Evolutionary conservation across 768 basidiomycete species (phyloP).

Genomic region (Russula virescens): DNA sequence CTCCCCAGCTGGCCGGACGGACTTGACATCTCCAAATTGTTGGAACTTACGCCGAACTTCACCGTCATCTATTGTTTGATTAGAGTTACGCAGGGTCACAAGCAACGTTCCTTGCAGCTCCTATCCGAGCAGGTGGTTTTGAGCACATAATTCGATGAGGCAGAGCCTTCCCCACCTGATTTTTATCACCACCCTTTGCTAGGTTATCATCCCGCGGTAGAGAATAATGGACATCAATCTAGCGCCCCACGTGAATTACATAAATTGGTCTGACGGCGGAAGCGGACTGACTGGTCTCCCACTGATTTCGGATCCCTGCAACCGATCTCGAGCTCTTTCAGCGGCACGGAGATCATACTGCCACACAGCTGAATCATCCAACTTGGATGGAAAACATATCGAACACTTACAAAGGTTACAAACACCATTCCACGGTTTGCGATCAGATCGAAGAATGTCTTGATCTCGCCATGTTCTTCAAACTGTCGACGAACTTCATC

Average conservation of each 20-base stretch:
- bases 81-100: slow-evolving; percentile 68
- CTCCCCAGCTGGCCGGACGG: slow-evolving; percentile 58
- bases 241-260: slow-evolving; percentile 19
- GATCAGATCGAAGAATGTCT: slow-evolving; percentile 95
- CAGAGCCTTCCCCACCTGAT: slow-evolving; percentile 50
- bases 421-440: slow-evolving; percentile 97
- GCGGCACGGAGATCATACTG: slow-evolving; percentile 93
- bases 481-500: slow-evolving; percentile 80
- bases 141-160: neutral
- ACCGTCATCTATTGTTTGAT: slow-evolving; percentile 70
- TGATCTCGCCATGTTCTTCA: slow-evolving; percentile 92
- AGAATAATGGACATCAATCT: slow-evolving; percentile 99
- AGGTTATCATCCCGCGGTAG: slow-evolving; percentile 74
- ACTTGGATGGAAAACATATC: neutral
- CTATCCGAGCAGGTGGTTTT: slow-evolving; percentile 30
- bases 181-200: slow-evolving; percentile 67
- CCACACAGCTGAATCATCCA: neutral
- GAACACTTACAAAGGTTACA: slow-evolving; percentile 85
- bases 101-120: slow-evolving; percentile 81
- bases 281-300: slow-evolving; percentile 77
- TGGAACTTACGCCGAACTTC: slow-evolving; percentile 85
- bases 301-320: slow-evolving; percentile 85
- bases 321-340: slow-evolving; percentile 81
- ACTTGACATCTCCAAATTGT: slow-evolving; percentile 87
- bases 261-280: neutral